Conservation (phyloP, 495 filamentous ascomycete genomes). For the Podospora didyma region DNA sequence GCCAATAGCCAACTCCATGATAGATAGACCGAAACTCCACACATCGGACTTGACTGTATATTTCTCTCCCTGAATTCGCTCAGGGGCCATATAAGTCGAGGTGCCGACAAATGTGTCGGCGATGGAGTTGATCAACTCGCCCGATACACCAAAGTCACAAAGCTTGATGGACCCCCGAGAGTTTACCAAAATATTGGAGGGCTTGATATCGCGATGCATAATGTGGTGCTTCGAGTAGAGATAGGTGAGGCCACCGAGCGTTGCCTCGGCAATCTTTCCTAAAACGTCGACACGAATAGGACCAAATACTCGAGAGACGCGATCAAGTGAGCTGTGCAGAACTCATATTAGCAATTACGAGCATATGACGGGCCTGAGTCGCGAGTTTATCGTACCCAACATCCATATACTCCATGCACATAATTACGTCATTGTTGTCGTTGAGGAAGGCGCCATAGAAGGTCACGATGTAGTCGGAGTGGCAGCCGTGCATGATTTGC, state of each 20-base stretch:
- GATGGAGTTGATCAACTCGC: constrained; percentile 93
- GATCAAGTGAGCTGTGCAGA: constrained; percentile 74
- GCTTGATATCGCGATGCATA: constrained; percentile 98
- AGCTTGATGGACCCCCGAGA: constrained; percentile 92
- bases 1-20: constrained; percentile 96
- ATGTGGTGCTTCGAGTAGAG: constrained; percentile 92
- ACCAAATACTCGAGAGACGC: constrained; percentile 89
- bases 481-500: constrained; percentile 97
- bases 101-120: constrained; percentile 98
- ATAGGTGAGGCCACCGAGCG: constrained; percentile 90
- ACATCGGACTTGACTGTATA: constrained; percentile 99
- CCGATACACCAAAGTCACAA: constrained; percentile 96
- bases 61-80: constrained; percentile 91
- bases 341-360: constrained; percentile 30
- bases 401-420: constrained; percentile 99
- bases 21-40: constrained; percentile 93
- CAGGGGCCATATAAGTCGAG: constrained; percentile 98
- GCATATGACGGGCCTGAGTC: not conserved
- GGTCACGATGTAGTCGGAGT: constrained; percentile 90
- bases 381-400: constrained; percentile 68
- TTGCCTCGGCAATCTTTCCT: constrained; percentile 97
- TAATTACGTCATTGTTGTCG: constrained; percentile 90
- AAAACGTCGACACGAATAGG: constrained; percentile 96
- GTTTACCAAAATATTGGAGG: constrained; percentile 94
- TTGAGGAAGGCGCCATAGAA: constrained; percentile 98